phyloP scores from a whole-genome alignment of 192 early-diverging fungal species.

The Coemansia sp. region DNA sequence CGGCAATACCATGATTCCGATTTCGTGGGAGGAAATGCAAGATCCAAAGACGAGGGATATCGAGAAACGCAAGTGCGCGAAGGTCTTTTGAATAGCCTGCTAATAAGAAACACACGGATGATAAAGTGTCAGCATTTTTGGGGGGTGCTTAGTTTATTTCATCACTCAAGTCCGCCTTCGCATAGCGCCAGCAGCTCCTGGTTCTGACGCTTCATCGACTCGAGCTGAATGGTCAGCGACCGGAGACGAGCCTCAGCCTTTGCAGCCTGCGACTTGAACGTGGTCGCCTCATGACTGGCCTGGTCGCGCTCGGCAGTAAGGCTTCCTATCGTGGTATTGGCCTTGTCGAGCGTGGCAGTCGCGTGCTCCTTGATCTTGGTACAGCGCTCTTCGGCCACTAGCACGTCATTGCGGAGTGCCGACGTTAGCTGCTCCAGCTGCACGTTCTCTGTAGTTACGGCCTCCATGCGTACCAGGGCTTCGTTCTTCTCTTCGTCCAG shows the following conservation, averaged over 20 bases:
- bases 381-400: constrained; percentile 39
- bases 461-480: constrained; percentile 21
- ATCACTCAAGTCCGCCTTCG: too few species aligned
- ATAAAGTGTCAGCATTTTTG: too few species aligned
- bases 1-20: constrained; percentile 82
- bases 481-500: constrained; percentile 20
- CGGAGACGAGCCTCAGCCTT: constrained; percentile 29
- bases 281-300: constrained; percentile 2
- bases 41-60: constrained; percentile 82
- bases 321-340: constrained; percentile 37
- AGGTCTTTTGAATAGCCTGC: constrained; percentile 68
- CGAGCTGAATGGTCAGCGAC: constrained; percentile 42
- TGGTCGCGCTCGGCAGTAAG: constrained; percentile 1
- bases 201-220: constrained; percentile 30
- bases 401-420: constrained; percentile 26
- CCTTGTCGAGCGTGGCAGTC: constrained; percentile 30
- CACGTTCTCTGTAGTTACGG: constrained; percentile 19
- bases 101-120: too few species aligned
- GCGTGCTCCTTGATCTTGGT: constrained; percentile 34
- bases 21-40: constrained; percentile 98
- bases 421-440: constrained; percentile 18
- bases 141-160: too few species aligned
- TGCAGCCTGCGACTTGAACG: constrained; percentile 2
- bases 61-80: constrained; percentile 94
- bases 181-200: constrained; percentile 32